These are phyloP conservation scores for Chaetoceros muelleri DNA, from an alignment of 108 stramenopile genomes.

Conservation along the genomic window DNA sequence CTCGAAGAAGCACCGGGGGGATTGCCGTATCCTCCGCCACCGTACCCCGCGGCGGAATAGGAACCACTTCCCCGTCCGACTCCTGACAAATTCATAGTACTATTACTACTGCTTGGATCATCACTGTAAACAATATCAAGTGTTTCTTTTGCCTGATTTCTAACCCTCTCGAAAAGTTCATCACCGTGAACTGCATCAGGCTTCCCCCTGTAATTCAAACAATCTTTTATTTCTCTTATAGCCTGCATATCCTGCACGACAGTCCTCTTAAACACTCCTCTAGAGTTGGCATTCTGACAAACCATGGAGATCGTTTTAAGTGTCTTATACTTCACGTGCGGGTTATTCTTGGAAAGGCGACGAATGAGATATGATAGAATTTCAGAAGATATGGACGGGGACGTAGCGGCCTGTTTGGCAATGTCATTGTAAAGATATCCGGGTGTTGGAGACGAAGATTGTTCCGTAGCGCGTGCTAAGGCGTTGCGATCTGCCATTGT, in stretches of 20 bases:
- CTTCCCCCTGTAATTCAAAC: slow-evolving; percentile 75
- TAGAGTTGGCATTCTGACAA: slow-evolving; percentile 25
- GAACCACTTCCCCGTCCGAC: slow-evolving; percentile 14
- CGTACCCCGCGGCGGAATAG: slow-evolving; percentile 14
- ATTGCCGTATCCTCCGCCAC: slow-evolving; percentile 16
- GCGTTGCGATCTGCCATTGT: slow-evolving; percentile 42
- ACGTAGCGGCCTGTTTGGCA: slow-evolving; percentile 74
- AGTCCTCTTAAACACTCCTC: slow-evolving; percentile 85
- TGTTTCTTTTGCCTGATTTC: slow-evolving; percentile 91
- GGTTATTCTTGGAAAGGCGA: slow-evolving; percentile 75
- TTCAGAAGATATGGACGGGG: slow-evolving; percentile 63
- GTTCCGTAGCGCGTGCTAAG: slow-evolving; percentile 77
- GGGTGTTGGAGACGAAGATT: slow-evolving; percentile 87
- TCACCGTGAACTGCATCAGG: slow-evolving; percentile 95
- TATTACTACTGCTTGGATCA: slow-evolving; percentile 16
- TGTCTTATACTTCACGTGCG: slow-evolving; percentile 87
- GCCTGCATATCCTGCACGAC: slow-evolving; percentile 58
- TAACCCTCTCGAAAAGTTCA: slow-evolving; percentile 78
- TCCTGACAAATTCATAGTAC: slow-evolving; percentile 7
- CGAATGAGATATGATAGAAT: slow-evolving; percentile 60
- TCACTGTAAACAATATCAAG: slow-evolving; percentile 88
- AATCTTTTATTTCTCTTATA: slow-evolving; percentile 77
- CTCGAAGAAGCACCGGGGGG: slow-evolving; percentile 5
- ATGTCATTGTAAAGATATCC: slow-evolving; percentile 97
- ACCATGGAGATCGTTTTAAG: slow-evolving; percentile 73